Conservation (phyloP, 1,284 basidiomycete species). For the Tremellales sp. region DNA sequence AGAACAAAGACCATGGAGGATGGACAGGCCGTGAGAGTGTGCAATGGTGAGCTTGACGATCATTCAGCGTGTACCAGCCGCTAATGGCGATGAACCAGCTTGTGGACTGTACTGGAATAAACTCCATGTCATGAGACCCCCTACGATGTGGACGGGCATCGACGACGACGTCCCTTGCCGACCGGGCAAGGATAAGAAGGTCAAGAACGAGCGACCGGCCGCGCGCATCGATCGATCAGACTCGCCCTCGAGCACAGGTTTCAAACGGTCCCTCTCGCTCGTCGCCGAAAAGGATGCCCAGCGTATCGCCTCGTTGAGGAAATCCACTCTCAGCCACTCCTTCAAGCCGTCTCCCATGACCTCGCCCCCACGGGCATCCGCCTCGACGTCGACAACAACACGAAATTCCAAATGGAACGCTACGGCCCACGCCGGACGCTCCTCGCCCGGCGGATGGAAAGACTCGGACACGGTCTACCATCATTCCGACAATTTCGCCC, state of each 20-base stretch:
- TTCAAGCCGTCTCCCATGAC: slow-evolving; percentile 27
- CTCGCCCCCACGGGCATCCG: slow-evolving; percentile 25
- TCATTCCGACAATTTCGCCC: slow-evolving; percentile 18
- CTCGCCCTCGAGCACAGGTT: slow-evolving; percentile 12
- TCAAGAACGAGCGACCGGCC: slow-evolving; percentile 11
- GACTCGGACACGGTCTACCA: slow-evolving; percentile 5
- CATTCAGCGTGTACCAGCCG: not conserved
- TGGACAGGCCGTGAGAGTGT: slow-evolving; percentile 36
- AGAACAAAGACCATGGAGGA: slow-evolving; percentile 39
- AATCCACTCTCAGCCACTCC: slow-evolving; percentile 13
- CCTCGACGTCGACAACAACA: slow-evolving; percentile 11
- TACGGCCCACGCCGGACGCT: slow-evolving; percentile 14
- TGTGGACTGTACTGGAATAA: slow-evolving; percentile 48
- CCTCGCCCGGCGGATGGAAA: slow-evolving; percentile 30
- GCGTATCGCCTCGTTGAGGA: slow-evolving; percentile 26
- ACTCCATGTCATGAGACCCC: slow-evolving; percentile 39
- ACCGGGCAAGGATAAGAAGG: slow-evolving; percentile 4
- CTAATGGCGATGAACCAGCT: slow-evolving; percentile 21
- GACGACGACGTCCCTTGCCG: slow-evolving; percentile 25
- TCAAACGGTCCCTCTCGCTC: slow-evolving; percentile 40
- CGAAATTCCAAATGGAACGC: slow-evolving; percentile 13
- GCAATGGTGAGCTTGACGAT: slow-evolving; percentile 42
- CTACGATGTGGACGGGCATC: slow-evolving; percentile 37
- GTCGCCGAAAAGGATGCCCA: slow-evolving; percentile 40
- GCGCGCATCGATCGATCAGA: slow-evolving; percentile 7